These are phyloP conservation scores for Castanopsis chinensis DNA, from an alignment of 306 rosid species.

Conservation along the genomic window DNA sequence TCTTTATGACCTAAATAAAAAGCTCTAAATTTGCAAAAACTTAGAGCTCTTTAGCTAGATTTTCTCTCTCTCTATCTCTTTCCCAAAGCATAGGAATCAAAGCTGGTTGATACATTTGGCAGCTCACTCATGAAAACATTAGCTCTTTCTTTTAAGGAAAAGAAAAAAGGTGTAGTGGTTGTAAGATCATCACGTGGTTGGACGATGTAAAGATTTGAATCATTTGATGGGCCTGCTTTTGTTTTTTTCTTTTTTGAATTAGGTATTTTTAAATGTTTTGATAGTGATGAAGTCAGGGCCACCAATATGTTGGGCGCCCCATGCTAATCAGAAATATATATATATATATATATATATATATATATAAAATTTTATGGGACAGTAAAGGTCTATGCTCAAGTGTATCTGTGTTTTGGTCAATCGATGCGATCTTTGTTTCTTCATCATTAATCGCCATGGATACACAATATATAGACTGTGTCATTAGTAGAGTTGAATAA, in stretches of 20 bases:
- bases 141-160: not conserved
- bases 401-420: slow-evolving; percentile 1
- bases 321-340: no score
- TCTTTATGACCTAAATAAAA: slow-evolving; percentile 15
- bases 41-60: not conserved
- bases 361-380: not conserved
- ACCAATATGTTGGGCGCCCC: not conserved
- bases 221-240: slow-evolving; percentile 22
- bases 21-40: not conserved
- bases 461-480: no score
- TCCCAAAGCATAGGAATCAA: not conserved
- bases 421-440: not conserved
- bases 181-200: slow-evolving; percentile 45
- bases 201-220: slow-evolving; percentile 38
- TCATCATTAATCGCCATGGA: not conserved
- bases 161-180: slow-evolving; percentile 18
- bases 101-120: not conserved
- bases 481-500: no score
- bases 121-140: slow-evolving; percentile 2
- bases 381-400: not conserved
- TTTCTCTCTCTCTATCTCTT: not conserved
- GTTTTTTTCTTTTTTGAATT: not conserved
- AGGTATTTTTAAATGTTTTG: slow-evolving; percentile 4
- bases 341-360: no score
- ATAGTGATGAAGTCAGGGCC: not conserved